Evolutionary conservation across 2,329 filamentous ascomycete genomes (phyloP), one percentile per base, ranked within the genome.

Genomic region (Cladosporium austrohemisphaericum): DNA sequence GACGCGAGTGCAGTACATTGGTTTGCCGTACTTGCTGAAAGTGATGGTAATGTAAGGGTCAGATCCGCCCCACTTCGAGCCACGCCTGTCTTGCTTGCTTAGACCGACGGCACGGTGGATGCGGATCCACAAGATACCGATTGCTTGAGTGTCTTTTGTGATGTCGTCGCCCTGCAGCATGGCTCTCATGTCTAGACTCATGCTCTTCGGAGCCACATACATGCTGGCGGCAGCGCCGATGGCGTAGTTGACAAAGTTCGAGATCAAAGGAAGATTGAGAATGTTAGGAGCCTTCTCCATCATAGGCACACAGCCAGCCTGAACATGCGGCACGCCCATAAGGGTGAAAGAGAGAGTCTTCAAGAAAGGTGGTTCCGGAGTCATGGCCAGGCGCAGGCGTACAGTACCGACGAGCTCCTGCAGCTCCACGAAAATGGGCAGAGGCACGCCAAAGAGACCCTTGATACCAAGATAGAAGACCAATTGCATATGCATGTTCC

Each of bases 401-500:
- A 92, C 84, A 0, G 92, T 97, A 2, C 88, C 89, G 18, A 97
- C 86, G n/a, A 97, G 75, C 14, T 89, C 85, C 57, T 87, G 83
- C n/a, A 97, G 75, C 68, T 96, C 91, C 49, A 95, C 89, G 64
- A 85, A 94, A 41, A 95, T 86, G 0, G 89, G 90, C 16, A 95
- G 75, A 0, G 90, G 90, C 0, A 95, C 84, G 22, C 91, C 91
- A 58, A 96, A 93, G 4, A 96, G 75, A 0, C 91, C 91, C 63
- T 87, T 89, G 63, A 95, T 74, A 50, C 93, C 93, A 1, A 97
- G 78, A 57, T 96, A 97, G 67, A 98, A 97, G 7, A 96, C 81
- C 11, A 97, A 71, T 61, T 94, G 86, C 89, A 96, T 95, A 62
- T 95, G 91, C 88, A 96, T 95, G 65, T 96, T 97, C 57, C 86